Evolutionary conservation across 345 rosid genomes (phyloP).

Genomic region (Conringia planisiliqua): DNA sequence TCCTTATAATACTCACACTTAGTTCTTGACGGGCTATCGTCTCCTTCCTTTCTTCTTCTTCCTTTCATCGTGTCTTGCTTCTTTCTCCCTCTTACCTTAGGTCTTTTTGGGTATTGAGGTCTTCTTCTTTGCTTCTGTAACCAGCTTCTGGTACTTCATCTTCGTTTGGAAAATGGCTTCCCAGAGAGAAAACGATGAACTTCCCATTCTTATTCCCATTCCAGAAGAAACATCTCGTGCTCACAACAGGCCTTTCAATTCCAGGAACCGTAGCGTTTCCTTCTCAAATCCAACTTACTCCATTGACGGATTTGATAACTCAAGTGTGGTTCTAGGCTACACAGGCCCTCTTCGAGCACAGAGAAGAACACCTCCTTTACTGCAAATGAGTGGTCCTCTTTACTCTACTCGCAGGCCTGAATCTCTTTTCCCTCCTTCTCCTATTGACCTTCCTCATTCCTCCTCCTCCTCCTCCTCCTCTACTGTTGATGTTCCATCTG

Average conservation of each 20-base stretch:
- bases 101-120: neutral
- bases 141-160: neutral
- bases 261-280: slow-evolving; percentile 59
- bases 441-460: neutral
- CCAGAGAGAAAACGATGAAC: neutral
- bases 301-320: slow-evolving; percentile 44
- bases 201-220: slow-evolving; percentile 2
- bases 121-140: neutral
- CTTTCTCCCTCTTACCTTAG: neutral
- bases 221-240: slow-evolving; percentile 34
- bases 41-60: too few species aligned
- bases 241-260: slow-evolving; percentile 23
- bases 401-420: slow-evolving; percentile 39
- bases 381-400: slow-evolving; percentile 71
- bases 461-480: slow-evolving; percentile 30
- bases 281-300: slow-evolving; percentile 48
- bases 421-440: slow-evolving; percentile 34
- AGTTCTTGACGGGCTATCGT: neutral
- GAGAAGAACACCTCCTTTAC: slow-evolving; percentile 51
- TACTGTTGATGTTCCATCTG: slow-evolving; percentile 7
- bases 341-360: slow-evolving; percentile 83
- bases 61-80: neutral
- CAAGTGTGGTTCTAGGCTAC: slow-evolving; percentile 45
- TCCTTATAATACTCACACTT: neutral
- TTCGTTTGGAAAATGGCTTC: neutral